Evolutionary conservation across 495 filamentous ascomycete species (phyloP).

Genomic region (Penicillium antarcticum): DNA sequence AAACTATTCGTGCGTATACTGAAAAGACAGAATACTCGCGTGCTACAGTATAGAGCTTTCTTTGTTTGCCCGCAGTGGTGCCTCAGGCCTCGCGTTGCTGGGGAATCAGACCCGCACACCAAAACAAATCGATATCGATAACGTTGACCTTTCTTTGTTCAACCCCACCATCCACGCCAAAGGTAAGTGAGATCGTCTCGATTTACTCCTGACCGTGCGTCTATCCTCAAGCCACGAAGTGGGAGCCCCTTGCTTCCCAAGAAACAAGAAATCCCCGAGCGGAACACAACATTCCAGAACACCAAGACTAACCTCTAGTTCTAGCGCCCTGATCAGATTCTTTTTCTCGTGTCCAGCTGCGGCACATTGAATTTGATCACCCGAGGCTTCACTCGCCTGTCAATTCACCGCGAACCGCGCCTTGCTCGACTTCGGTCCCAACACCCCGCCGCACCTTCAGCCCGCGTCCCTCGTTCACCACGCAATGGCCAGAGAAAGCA

Average conservation of each 20-base stretch:
- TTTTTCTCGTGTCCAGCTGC: neutral
- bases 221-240: too few species aligned
- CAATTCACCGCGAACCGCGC: too few species aligned
- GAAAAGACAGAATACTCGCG: too few species aligned
- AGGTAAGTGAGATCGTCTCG: neutral
- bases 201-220: neutral
- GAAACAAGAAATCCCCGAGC: neutral
- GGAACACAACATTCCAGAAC: neutral
- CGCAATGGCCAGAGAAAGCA: constrained; percentile 44
- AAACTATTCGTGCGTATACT: too few species aligned
- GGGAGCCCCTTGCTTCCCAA: neutral
- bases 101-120: constrained; percentile 8
- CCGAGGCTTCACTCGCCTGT: too few species aligned
- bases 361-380: too few species aligned
- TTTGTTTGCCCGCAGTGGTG: neutral
- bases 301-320: neutral
- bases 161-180: constrained; percentile 14
- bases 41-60: neutral
- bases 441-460: neutral
- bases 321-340: neutral
- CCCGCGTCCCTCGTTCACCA: neutral
- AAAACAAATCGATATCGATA: constrained; percentile 31
- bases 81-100: constrained; percentile 25
- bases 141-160: constrained; percentile 14
- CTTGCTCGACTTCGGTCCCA: too few species aligned